Percentiles rank a stretch among this genome's conserved stretches.
phyloP scores from a whole-genome alignment of 306 rosid genomes.

The Prunus persica region Prunus_persica_NCBIv2 NC_034012.1:24029001-24029500 shows the following conservation, averaged over 20 bases:
- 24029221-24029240: not conserved
- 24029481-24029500: too few relatives aligned
- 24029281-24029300: not conserved
- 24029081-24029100: not conserved
- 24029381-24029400: too few relatives aligned
- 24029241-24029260: not conserved
- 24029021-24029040: not conserved
- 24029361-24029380: not conserved
- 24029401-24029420: too few relatives aligned
- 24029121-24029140: not conserved
- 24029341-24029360: not conserved
- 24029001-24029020: not conserved
- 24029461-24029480: too few relatives aligned
- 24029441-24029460: too few relatives aligned
- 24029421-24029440: too few relatives aligned
- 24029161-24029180: not conserved
- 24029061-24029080: too few relatives aligned
- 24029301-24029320: not conserved
- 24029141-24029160: not conserved
- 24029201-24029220: not conserved
- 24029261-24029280: not conserved
- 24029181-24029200: not conserved
- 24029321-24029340: not conserved
- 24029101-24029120: not conserved
- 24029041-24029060: not conserved